These are phyloP conservation scores for Coemansia sp. DNA, from an alignment of 192 early-diverging fungal species.

Conservation along the genomic window DNA sequence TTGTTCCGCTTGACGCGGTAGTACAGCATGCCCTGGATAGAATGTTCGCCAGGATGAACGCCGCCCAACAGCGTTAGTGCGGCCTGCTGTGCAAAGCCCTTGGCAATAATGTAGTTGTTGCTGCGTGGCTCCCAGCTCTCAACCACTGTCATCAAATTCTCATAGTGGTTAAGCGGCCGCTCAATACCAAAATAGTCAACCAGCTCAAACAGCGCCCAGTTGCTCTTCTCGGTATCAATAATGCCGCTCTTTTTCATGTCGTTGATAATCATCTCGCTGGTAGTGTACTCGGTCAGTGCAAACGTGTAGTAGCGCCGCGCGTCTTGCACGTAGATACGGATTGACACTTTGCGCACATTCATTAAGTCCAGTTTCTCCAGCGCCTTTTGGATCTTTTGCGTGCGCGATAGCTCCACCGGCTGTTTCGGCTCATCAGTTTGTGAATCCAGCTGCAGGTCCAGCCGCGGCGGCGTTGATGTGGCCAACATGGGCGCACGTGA, in stretches of 20 bases:
- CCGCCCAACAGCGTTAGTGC: constrained; percentile 24
- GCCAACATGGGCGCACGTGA: not conserved
- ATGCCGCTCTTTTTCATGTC: constrained; percentile 65
- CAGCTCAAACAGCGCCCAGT: constrained; percentile 91
- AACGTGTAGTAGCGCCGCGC: constrained; percentile 73
- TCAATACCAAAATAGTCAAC: constrained; percentile 83
- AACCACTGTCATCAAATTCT: constrained; percentile 77
- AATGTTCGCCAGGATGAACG: constrained; percentile 41
- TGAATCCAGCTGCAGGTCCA: not conserved
- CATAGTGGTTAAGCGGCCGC: constrained; percentile 88
- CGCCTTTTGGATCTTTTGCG: constrained; percentile 47
- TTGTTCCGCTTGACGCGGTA: constrained; percentile 77
- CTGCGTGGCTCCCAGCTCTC: constrained; percentile 76
- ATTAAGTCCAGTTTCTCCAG: constrained; percentile 45
- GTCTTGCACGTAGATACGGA: constrained; percentile 87
- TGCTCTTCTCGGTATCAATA: constrained; percentile 47
- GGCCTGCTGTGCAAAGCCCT: constrained; percentile 59
- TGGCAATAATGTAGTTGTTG: constrained; percentile 72
- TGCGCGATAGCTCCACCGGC: constrained; percentile 40
- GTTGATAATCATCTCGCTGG: constrained; percentile 66
- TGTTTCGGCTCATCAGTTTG: not conserved
- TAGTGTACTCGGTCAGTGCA: constrained; percentile 69
- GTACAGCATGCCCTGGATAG: constrained; percentile 65
- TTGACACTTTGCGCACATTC: constrained; percentile 56
- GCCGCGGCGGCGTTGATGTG: not conserved